phyloP scores from a whole-genome alignment of 805 yeast species.

The Kazachstania martiniae region DNA sequence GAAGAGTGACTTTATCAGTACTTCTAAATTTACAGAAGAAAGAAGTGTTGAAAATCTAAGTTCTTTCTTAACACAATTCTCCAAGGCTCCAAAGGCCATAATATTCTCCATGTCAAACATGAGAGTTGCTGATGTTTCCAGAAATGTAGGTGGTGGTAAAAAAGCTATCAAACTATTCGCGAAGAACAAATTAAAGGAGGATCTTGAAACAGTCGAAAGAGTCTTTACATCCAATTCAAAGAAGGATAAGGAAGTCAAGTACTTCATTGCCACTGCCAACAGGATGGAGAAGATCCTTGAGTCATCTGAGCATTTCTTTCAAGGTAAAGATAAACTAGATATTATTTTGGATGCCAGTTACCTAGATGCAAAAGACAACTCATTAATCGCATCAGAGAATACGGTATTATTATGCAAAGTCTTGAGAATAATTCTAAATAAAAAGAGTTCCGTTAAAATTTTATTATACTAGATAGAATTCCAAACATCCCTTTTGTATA shows the following conservation, averaged over 20 bases:
- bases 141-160: slow-evolving; percentile 44
- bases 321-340: slow-evolving; percentile 28
- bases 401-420: slow-evolving; percentile 16
- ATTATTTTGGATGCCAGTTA: slow-evolving; percentile 27
- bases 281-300: slow-evolving; percentile 23
- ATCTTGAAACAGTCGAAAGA: slow-evolving; percentile 27
- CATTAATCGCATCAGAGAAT: slow-evolving; percentile 21
- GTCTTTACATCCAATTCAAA: slow-evolving; percentile 8
- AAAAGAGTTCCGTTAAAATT: slow-evolving; percentile 27
- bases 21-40: slow-evolving; percentile 43
- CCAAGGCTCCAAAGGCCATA: slow-evolving; percentile 35
- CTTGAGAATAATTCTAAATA: slow-evolving; percentile 18
- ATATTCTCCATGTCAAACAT: slow-evolving; percentile 67
- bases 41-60: slow-evolving; percentile 48
- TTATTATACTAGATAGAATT: slow-evolving; percentile 25
- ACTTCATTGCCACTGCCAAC: slow-evolving; percentile 24
- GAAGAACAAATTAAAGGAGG: slow-evolving; percentile 62
- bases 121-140: slow-evolving; percentile 75
- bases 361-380: slow-evolving; percentile 23
- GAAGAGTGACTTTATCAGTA: slow-evolving; percentile 47
- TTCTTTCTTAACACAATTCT: slow-evolving; percentile 41
- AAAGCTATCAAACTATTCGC: slow-evolving; percentile 62
- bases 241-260: slow-evolving; percentile 10
- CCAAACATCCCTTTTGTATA: too few species aligned
- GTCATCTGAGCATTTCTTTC: slow-evolving; percentile 16